Evolutionary conservation across 2,329 filamentous ascomycete genomes (phyloP).

Genomic region (Corinectria fuckeliana): DNA sequence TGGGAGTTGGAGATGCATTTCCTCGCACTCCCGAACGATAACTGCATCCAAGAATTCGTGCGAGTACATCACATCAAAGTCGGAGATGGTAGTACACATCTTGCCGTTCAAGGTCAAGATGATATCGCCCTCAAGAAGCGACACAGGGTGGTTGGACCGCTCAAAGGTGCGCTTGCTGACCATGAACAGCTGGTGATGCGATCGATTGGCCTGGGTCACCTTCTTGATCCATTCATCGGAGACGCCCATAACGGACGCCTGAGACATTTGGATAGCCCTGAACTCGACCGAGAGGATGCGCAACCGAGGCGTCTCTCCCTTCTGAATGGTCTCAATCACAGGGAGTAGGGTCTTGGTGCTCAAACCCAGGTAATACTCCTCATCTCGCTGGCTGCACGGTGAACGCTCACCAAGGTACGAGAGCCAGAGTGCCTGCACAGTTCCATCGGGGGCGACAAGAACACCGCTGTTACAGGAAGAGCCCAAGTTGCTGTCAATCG

Average conservation of each 20-base stretch:
- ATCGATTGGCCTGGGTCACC: constrained; percentile 85
- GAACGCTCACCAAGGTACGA: constrained; percentile 94
- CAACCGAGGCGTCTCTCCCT: constrained; percentile 78
- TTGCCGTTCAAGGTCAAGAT: constrained; percentile 89
- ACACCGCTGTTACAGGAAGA: constrained; percentile 95
- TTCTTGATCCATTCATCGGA: constrained; percentile 94
- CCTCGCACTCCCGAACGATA: constrained; percentile 83
- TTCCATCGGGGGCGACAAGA: constrained; percentile 85
- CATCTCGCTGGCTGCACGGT: constrained; percentile 79
- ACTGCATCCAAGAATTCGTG: constrained; percentile 82
- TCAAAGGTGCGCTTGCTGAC: constrained; percentile 86
- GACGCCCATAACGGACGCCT: constrained; percentile 96
- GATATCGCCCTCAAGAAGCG: constrained; percentile 88
- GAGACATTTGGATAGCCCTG: constrained; percentile 94
- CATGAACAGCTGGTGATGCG: constrained; percentile 97
- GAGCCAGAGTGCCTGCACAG: constrained; percentile 94
- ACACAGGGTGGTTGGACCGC: constrained; percentile 54
- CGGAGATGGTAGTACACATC: constrained; percentile 89
- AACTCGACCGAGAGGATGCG: constrained; percentile 95
- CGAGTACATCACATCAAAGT: constrained; percentile 96
- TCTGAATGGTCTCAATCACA: constrained; percentile 85
- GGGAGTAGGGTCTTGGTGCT: constrained; percentile 88
- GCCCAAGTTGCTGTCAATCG: constrained; percentile 90
- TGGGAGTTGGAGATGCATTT: constrained; percentile 77
- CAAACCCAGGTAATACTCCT: constrained; percentile 95